These are phyloP conservation scores for Rossbeevera mucosa DNA, from an alignment of 768 basidiomycete genomes.

Conservation along the genomic window DNA sequence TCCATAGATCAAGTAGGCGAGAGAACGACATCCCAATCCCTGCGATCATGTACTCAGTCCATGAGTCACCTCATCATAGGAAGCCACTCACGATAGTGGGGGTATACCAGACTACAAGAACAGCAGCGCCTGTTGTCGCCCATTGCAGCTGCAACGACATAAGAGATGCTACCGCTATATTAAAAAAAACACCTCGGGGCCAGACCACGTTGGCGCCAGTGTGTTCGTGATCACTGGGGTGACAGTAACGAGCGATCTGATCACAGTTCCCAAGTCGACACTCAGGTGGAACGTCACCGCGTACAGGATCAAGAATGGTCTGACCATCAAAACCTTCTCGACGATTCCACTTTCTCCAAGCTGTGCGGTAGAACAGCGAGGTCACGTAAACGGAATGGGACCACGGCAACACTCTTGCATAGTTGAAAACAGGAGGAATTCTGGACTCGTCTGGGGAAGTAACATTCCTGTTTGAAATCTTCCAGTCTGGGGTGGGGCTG, in stretches of 20 bases:
- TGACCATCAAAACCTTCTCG: constrained; percentile 2
- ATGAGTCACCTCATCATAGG: neutral
- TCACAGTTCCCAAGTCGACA: constrained; percentile 17
- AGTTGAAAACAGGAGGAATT: constrained; percentile 25
- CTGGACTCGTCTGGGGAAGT: constrained; percentile 22
- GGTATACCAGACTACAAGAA: constrained; percentile 27
- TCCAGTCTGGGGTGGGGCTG: constrained; percentile 4
- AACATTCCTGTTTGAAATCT: neutral
- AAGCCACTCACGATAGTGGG: constrained; percentile 26
- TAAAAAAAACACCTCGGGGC: constrained; percentile 21
- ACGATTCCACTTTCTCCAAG: constrained; percentile 5
- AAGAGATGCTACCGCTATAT: constrained; percentile 30
- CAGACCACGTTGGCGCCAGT: constrained; percentile 4
- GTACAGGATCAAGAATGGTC: neutral
- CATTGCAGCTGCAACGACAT: constrained; percentile 31
- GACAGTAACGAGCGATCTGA: constrained; percentile 23
- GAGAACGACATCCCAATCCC: constrained; percentile 35
- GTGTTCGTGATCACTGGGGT: neutral
- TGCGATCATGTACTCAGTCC: neutral
- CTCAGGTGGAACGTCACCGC: constrained; percentile 1
- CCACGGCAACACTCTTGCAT: constrained; percentile 23
- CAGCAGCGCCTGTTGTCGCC: constrained; percentile 28
- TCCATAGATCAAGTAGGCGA: constrained; percentile 30
- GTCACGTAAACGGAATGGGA: constrained; percentile 11
- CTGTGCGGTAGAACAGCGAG: constrained; percentile 17